Conservation (phyloP, 192 early-diverging fungal species). For the Glomus cerebriforme region DNA sequence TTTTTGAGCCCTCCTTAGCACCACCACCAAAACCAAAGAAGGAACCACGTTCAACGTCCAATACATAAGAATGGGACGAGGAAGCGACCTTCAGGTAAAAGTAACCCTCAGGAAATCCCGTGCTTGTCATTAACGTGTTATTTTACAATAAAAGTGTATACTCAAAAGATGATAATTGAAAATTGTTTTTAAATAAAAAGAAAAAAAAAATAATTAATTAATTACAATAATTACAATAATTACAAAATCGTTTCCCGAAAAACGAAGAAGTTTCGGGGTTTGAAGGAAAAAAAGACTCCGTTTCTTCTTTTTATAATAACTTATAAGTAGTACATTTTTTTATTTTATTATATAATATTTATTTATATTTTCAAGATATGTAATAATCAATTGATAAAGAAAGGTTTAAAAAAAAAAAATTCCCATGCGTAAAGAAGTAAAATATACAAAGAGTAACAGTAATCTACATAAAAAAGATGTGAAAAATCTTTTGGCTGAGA, state of each 20-base stretch:
- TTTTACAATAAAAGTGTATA: neutral
- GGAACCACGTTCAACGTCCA: conserved; percentile 4
- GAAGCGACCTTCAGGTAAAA: conserved; percentile 24
- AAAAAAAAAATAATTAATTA: neutral
- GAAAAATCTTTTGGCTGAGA: neutral
- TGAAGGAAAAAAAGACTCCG: too few relatives aligned
- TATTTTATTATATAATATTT: neutral
- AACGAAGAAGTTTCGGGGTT: too few relatives aligned
- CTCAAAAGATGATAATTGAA: neutral
- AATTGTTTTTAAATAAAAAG: neutral
- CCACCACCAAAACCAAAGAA: neutral
- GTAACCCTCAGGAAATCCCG: conserved; percentile 1
- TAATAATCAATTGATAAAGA: neutral
- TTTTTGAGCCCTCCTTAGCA: conserved; percentile 11
- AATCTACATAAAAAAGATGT: neutral
- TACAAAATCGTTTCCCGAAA: too few relatives aligned
- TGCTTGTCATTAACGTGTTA: conserved; percentile 7
- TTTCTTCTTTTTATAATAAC: too few relatives aligned
- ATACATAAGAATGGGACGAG: conserved; percentile 3
- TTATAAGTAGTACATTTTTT: too few relatives aligned
- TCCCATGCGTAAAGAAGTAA: neutral
- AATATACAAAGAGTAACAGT: neutral
- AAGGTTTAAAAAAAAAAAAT: neutral
- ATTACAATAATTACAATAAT: neutral
- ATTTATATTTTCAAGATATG: neutral